These are phyloP conservation scores for Elongisporangium anandrum DNA, from an alignment of 352 stramenopile genomes.

Conservation along the genomic window DNA sequence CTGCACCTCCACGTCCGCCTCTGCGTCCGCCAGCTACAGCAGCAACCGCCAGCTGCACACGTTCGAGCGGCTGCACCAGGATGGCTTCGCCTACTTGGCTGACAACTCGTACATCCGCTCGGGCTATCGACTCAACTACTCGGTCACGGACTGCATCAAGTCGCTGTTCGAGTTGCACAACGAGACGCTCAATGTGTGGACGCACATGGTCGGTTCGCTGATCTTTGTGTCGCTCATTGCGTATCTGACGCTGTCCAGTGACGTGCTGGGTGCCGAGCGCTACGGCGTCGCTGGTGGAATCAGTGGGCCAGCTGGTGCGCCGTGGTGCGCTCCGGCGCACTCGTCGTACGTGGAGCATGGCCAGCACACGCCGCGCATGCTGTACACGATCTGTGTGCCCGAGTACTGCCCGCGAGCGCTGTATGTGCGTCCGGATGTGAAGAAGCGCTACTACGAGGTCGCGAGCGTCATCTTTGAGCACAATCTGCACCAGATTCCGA, in stretches of 20 bases:
- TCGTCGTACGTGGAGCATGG: conserved; percentile 37
- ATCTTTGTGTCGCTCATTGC: conserved; percentile 80
- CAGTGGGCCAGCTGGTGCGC: conserved; percentile 5
- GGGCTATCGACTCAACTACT: conserved; percentile 84
- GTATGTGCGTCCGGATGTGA: conserved; percentile 15
- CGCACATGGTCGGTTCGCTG: conserved; percentile 80
- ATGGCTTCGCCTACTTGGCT: conserved; percentile 76
- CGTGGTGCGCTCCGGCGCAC: conserved; percentile 24
- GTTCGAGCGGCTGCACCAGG: conserved; percentile 71
- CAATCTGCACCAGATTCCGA: conserved; percentile 81
- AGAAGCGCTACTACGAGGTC: conserved; percentile 63
- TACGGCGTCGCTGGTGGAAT: background rate
- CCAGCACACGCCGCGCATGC: conserved; percentile 43
- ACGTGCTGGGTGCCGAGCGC: conserved; percentile 21
- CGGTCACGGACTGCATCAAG: conserved; percentile 61
- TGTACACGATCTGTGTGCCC: conserved; percentile 34
- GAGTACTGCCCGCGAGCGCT: conserved; percentile 31
- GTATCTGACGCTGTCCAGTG: conserved; percentile 60
- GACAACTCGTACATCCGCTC: conserved; percentile 88
- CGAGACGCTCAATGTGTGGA: conserved; percentile 88
- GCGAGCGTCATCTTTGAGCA: conserved; percentile 79
- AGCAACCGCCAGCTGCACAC: conserved; percentile 40
- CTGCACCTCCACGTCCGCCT: background rate
- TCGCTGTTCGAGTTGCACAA: conserved; percentile 88
- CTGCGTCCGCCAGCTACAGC: background rate